Base-by-base conservation (phyloP, 2,329 filamentous ascomycete genomes). In the Penicillium nordicum region DNA sequence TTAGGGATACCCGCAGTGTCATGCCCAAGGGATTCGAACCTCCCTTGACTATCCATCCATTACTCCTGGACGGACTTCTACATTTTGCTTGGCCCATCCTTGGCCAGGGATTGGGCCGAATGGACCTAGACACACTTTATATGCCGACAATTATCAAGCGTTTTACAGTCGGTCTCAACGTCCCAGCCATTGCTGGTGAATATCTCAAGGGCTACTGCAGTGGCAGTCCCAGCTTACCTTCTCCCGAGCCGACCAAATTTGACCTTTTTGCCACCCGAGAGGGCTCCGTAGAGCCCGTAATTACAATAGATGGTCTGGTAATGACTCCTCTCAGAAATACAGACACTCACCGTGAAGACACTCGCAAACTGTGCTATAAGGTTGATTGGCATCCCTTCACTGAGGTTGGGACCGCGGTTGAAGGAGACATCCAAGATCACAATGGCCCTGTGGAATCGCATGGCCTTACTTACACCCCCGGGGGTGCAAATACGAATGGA, bases 1-100 rank as follows among this genome's bases (percentile, higher is more conserved):
- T 80, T 3, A 74, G 74, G 3, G 74, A 82, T 45, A 82, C 80
- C 0, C 67, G 68, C 1, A 60, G 68, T 1, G 60, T 68, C 1
- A 82, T 83, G 81, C 80, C 79, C 0, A 70, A 74, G 57, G 62
- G 67, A 1, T 72, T 76, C 45, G 78, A 84, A 60, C 71, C 75
- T 3, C 58, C 72, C 0, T 75, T 78, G 21, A 72, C 78, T 48
- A 65, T 82, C 7, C 79, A 81, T 32, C 76, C 81, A 0, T 70
- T 77, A 0, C 74, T 80, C 47, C 63, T 82, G 3, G 81, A 84
- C 57, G 69, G 50, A 41, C 66, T 61, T 42, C 44, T 69, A 18
- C 67, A 69, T 47, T 52, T 69, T 30, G 58, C 63, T 21, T 74
- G 70, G 70, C 70, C 71, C 1, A 68, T 73, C 43, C 66, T 73